Evolutionary conservation across 2,329 filamentous ascomycete genomes (phyloP).

Genomic region (Alternaria consortialis): DNA sequence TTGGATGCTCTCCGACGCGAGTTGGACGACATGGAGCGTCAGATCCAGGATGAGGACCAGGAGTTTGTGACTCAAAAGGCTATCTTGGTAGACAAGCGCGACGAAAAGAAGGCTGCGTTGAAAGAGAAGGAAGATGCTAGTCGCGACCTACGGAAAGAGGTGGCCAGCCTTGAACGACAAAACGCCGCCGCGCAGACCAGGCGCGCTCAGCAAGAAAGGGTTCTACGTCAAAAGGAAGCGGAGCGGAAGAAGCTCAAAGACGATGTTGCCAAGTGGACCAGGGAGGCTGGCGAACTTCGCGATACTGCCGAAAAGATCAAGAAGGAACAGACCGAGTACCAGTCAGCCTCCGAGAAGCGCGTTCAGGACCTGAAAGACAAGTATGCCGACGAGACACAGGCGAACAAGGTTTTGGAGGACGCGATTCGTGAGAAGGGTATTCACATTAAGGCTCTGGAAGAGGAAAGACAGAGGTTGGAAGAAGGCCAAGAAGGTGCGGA

Average conservation of each 20-base stretch:
- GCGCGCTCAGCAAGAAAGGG: constrained; percentile 78
- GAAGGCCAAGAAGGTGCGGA: constrained; percentile 54
- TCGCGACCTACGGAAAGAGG: constrained; percentile 81
- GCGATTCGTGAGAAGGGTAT: constrained; percentile 76
- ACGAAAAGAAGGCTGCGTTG: constrained; percentile 77
- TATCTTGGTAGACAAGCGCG: constrained; percentile 75
- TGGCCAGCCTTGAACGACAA: constrained; percentile 79
- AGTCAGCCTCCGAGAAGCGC: constrained; percentile 49
- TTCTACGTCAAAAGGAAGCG: constrained; percentile 72
- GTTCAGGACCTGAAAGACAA: constrained; percentile 54
- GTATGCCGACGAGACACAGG: constrained; percentile 53
- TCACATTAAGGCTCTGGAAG: constrained; percentile 77
- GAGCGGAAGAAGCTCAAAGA: constrained; percentile 76
- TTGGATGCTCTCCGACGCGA: constrained; percentile 84
- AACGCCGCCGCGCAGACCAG: constrained; percentile 84
- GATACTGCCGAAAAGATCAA: constrained; percentile 61
- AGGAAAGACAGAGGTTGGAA: constrained; percentile 67
- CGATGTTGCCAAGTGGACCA: constrained; percentile 73
- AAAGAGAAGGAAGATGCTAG: constrained; percentile 94
- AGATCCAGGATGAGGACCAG: constrained; percentile 70
- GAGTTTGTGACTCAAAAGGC: constrained; percentile 58
- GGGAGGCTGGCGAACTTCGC: constrained; percentile 66
- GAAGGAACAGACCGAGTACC: constrained; percentile 50
- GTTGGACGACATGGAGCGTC: constrained; percentile 77
- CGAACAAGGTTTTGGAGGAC: constrained; percentile 72